Base-by-base conservation (phyloP, 2,329 filamentous ascomycete species). In the Ophiocordyceps australis region DNA sequence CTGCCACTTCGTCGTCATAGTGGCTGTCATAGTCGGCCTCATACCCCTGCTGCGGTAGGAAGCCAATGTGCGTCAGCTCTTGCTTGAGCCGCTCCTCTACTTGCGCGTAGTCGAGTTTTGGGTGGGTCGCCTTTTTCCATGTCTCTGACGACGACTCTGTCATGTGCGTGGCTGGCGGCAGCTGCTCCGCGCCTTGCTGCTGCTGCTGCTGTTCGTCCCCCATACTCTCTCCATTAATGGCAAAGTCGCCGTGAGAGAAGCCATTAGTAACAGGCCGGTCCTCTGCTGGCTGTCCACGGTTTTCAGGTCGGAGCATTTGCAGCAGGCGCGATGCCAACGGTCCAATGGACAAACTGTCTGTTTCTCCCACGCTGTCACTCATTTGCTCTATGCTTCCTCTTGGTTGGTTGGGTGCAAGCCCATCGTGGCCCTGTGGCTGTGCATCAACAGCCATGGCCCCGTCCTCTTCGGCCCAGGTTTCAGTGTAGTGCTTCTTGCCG, bases 391-490 rank as follows among this genome's bases (percentile, higher is more conserved):
- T 82, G 34, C 56, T 78, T 14, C 89, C 86, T 20, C 85, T 74
- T 2, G 85, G 64, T 38, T 89, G 76, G 42, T 94, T 93, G 2
- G 77, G 62, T 1, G 80, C 66, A 6, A 81, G 61, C 35, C 70
- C 74, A 29, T 82, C 74, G 21, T 63, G 59, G 14, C 60, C 59
- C 32, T 65, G 59, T 19, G 65, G 60, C 5, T 66, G 62, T 5
- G 66, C 62, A 43, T 91, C 81, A 7, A 85, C 56, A 20, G 74
- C 63, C 59, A 82, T 76, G 24, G 68, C 60, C 8, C 81, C 82
- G 42, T 98, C 89, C 46, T 98, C 89, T 37, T 93, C 83, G 0
- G 82, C 77, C 89, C 89, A 98, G 8, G 86, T 62, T 32, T 95
- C 85, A 14, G 68, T 73, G 51, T 95, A 98, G 42, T 82, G 76